Percentiles rank a stretch among this genome's conserved stretches.
phyloP scores from a whole-genome alignment of 805 yeast genomes.

The Suhomyces kilbournensis region DNA sequence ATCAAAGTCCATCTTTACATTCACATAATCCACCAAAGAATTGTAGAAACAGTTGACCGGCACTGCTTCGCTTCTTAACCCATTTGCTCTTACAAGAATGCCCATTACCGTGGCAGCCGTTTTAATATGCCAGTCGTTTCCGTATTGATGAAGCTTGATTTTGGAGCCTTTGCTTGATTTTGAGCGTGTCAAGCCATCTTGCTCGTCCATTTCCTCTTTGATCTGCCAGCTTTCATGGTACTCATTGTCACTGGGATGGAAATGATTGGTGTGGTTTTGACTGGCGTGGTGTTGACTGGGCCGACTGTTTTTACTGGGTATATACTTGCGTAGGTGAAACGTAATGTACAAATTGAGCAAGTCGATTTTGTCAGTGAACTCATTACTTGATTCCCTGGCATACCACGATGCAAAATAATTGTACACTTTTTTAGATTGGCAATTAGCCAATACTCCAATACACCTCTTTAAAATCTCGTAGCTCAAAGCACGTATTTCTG shows the following conservation, averaged over 20 bases:
- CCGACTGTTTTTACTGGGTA: slow-evolving; percentile 22
- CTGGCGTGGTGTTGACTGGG: no score
- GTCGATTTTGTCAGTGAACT: slow-evolving; percentile 57
- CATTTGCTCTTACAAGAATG: slow-evolving; percentile 54
- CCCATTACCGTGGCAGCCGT: slow-evolving; percentile 62
- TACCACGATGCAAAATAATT: slow-evolving; percentile 57
- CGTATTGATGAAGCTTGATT: slow-evolving; percentile 58
- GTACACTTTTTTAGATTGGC: slow-evolving; percentile 33
- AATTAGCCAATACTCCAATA: slow-evolving; percentile 63
- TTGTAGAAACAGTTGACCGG: slow-evolving; percentile 63
- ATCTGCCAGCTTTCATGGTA: slow-evolving; percentile 20
- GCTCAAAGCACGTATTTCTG: slow-evolving; percentile 54
- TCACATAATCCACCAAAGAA: slow-evolving; percentile 74
- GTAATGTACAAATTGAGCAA: slow-evolving; percentile 74
- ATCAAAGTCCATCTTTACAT: slow-evolving; percentile 76
- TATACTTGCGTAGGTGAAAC: slow-evolving; percentile 61
- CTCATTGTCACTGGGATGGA: slow-evolving; percentile 14
- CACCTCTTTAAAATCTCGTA: slow-evolving; percentile 68
- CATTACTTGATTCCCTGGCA: slow-evolving; percentile 39
- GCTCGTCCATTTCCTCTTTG: slow-evolving; percentile 16
- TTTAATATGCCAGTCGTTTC: slow-evolving; percentile 77
- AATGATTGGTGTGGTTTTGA: not conserved
- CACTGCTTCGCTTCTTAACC: slow-evolving; percentile 23
- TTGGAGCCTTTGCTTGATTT: slow-evolving; percentile 20
- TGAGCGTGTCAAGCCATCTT: not conserved